Evolutionary conservation across 1,139 yeast genomes (phyloP).

Genomic region (Taphrina betulina): DNA sequence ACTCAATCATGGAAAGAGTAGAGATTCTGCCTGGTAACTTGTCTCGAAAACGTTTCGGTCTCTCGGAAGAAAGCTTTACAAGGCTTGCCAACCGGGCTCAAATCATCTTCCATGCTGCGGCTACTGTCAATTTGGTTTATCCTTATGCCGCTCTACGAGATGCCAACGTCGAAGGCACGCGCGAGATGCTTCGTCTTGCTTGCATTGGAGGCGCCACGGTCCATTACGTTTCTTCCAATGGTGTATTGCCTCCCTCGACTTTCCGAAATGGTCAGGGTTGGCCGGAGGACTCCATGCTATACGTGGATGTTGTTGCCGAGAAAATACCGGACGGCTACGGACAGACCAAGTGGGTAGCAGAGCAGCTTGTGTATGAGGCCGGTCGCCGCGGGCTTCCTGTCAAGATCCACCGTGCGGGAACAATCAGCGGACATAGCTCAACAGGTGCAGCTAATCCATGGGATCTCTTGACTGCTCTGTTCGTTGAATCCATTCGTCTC

Average conservation of each 20-base stretch:
- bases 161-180: slow-evolving; percentile 85
- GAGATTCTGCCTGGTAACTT: slow-evolving; percentile 81
- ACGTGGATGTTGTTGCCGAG: slow-evolving; percentile 57
- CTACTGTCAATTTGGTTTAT: slow-evolving; percentile 96
- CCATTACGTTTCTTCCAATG: slow-evolving; percentile 93
- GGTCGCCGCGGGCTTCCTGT: slow-evolving; percentile 81
- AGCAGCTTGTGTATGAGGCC: slow-evolving; percentile 79
- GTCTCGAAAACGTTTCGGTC: slow-evolving; percentile 67
- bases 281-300: slow-evolving; percentile 66
- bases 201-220: slow-evolving; percentile 73
- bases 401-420: slow-evolving; percentile 89
- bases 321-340: slow-evolving; percentile 89
- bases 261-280: slow-evolving; percentile 19
- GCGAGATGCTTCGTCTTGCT: slow-evolving; percentile 79
- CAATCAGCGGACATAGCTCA: slow-evolving; percentile 78
- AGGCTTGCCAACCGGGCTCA: slow-evolving; percentile 63
- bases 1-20: slow-evolving; percentile 57
- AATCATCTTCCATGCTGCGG: slow-evolving; percentile 90
- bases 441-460: slow-evolving; percentile 94
- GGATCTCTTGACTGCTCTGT: slow-evolving; percentile 88
- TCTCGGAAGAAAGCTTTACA: slow-evolving; percentile 58
- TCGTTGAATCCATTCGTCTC: slow-evolving; percentile 88
- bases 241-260: slow-evolving; percentile 52
- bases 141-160: slow-evolving; percentile 88
- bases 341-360: slow-evolving; percentile 97